These are phyloP conservation scores for Suillus occidentalis DNA, from an alignment of 768 basidiomycete genomes.

Conservation along the genomic window DNA sequence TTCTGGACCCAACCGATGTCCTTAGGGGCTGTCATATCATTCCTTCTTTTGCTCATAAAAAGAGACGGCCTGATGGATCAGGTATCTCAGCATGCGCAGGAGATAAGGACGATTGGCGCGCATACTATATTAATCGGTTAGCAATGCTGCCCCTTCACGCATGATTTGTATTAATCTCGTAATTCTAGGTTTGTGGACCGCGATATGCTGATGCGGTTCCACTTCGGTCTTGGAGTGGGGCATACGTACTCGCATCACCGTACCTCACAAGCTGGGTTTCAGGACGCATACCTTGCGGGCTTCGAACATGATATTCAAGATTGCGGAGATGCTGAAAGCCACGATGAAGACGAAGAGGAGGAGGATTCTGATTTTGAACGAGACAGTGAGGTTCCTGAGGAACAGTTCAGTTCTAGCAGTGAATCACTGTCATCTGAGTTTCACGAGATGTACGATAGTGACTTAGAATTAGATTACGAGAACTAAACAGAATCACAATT, in stretches of 20 bases:
- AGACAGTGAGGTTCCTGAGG: not conserved
- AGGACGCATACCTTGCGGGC: no score
- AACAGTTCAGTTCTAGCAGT: not conserved
- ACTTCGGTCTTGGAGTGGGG: no score
- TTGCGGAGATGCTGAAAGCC: no score
- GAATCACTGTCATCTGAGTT: not conserved
- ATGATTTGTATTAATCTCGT: no score
- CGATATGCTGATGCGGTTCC: no score
- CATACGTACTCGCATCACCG: no score
- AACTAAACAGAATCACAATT: not conserved
- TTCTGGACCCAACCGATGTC: slow-evolving; percentile 3
- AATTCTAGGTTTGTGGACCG: no score
- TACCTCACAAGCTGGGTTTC: no score
- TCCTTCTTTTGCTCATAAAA: not conserved
- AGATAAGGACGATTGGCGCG: not conserved
- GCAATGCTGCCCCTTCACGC: not conserved
- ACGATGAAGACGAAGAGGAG: not conserved
- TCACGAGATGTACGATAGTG: not conserved
- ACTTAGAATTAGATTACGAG: not conserved
- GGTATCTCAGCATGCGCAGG: not conserved
- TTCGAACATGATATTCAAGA: no score
- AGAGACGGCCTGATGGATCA: not conserved
- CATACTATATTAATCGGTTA: not conserved
- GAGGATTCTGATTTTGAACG: not conserved
- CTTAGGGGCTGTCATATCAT: slow-evolving; percentile 5